Evolutionary conservation across 176 grass and related monocot species (phyloP), one percentile per base, ranked within the genome.

Genomic region (Puccinellia tenuiflora): DNA sequence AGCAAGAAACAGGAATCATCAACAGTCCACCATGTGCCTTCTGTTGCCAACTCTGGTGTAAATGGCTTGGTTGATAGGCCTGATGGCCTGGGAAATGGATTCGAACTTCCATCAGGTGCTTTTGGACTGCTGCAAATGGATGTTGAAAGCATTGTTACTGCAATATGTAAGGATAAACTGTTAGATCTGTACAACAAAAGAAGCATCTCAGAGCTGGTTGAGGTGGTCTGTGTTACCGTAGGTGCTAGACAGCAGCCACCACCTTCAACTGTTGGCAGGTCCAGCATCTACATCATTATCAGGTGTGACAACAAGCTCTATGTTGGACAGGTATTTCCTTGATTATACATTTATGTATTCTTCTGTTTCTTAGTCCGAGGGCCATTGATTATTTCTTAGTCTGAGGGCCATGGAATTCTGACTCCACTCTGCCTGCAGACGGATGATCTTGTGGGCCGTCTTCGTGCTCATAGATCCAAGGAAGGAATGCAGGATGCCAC

Each of bases 181-280:
- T 18, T 84, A 54, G 87, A 94, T 30, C 87, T 90, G 47, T 90
- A 84, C 82, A 86, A 86, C 63, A 90, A 90, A 87, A 47, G 54
- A 57, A 88, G 56, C 74, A 79, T 90, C 63, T 47, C 77, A 43
- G 91, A 98, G 55, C 37, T 74, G 24, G 62, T 82, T 42, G 87
- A 95, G 73, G 78, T 90, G 31, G 59, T 62, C 14, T 91, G 93
- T 75, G 85, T 92, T 87, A 76, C 60, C 62, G 89, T 95, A 7
- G 89, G 96, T 64, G 80, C 93, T 62, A 95, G 89, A 79, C 85
- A 96, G 57, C 91, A 99, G 78, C 93, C 93, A 5, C 96, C 96
- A 46, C 93, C 96, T 13, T 95, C 89, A n/a, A 99, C 93, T 31
- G 89, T 96, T 79, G 91, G 96, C 78, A 90, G 89, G 26, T 96